Evolutionary conservation across 805 yeast genomes (phyloP).

Genomic region (Yamadazyma philogaea): DNA sequence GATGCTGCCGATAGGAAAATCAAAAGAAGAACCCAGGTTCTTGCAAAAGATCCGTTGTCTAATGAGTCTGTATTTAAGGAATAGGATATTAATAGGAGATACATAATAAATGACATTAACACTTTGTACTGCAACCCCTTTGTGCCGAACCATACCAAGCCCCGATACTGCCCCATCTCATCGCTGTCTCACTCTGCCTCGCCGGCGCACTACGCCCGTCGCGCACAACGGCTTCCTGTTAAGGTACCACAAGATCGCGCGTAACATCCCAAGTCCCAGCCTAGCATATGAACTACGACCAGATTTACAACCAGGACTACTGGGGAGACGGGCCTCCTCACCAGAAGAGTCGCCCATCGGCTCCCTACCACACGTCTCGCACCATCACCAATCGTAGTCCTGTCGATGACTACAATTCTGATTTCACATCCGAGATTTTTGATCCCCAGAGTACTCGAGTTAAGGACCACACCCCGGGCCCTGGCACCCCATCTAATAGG

Average conservation of each 20-base stretch:
- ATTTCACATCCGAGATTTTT: neutral
- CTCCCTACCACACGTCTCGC: neutral
- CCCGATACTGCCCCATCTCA: too few relatives aligned
- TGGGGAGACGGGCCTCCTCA: neutral
- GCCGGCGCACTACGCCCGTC: too few relatives aligned
- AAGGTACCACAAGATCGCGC: neutral
- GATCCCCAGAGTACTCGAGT: too few relatives aligned
- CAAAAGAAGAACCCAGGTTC: slow-evolving; percentile 68
- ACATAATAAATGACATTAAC: neutral
- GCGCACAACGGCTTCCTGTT: too few relatives aligned
- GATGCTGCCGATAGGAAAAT: slow-evolving; percentile 75
- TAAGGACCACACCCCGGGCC: too few relatives aligned
- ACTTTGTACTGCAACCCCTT: too few relatives aligned
- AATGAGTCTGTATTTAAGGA: slow-evolving; percentile 67
- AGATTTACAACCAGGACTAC: neutral
- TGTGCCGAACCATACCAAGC: too few relatives aligned
- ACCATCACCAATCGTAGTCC: too few relatives aligned
- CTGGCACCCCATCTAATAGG: too few relatives aligned
- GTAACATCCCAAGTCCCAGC: neutral
- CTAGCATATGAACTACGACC: neutral
- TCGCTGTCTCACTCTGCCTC: too few relatives aligned
- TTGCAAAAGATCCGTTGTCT: slow-evolving; percentile 79
- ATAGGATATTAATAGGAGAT: neutral
- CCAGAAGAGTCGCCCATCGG: neutral
- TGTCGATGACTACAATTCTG: neutral